A percentile compares a stretch with the other conserved stretches of the same genome.
Evolutionary conservation across 2,329 filamentous ascomycete genomes (phyloP).

Genomic region (Scedosporium boydii): DNA sequence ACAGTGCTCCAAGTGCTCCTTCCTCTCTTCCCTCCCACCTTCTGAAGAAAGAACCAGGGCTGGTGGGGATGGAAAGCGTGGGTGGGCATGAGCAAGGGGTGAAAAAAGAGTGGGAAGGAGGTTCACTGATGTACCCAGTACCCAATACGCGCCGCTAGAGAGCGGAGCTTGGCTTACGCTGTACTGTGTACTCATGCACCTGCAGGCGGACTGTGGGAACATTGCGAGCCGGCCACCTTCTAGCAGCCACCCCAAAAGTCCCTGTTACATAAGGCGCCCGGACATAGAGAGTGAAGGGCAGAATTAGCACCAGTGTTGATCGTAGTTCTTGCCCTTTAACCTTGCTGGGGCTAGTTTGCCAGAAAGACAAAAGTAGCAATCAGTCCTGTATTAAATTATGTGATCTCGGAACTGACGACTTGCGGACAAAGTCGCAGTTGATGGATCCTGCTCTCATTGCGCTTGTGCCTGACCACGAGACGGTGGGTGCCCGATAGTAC

Average conservation of each 20-base stretch:
- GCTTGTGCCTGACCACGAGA: too few relatives aligned
- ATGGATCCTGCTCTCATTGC: too few relatives aligned
- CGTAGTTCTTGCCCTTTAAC: neutral
- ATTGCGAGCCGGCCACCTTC: neutral
- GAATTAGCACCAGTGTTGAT: neutral
- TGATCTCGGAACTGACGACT: too few relatives aligned
- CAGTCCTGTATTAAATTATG: too few relatives aligned
- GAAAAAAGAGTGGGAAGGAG: neutral
- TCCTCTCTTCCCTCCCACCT: neutral
- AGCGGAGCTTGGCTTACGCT: neutral
- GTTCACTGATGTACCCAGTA: neutral
- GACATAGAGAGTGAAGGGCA: neutral
- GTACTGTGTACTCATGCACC: neutral
- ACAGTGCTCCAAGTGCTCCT: neutral
- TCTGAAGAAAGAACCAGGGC: neutral
- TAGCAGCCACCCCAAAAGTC: neutral
- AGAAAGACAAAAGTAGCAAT: too few relatives aligned
- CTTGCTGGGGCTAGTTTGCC: neutral
- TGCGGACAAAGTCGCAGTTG: too few relatives aligned
- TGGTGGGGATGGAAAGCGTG: neutral
- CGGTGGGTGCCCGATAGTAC: too few relatives aligned
- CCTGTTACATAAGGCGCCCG: neutral
- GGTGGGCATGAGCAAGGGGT: neutral
- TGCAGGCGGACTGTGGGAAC: neutral
- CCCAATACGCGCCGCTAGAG: neutral